Evolutionary conservation across 2,329 filamentous ascomycete genomes (phyloP), one percentile per base, ranked within the genome.

Genomic region (Aulographum hederae): DNA sequence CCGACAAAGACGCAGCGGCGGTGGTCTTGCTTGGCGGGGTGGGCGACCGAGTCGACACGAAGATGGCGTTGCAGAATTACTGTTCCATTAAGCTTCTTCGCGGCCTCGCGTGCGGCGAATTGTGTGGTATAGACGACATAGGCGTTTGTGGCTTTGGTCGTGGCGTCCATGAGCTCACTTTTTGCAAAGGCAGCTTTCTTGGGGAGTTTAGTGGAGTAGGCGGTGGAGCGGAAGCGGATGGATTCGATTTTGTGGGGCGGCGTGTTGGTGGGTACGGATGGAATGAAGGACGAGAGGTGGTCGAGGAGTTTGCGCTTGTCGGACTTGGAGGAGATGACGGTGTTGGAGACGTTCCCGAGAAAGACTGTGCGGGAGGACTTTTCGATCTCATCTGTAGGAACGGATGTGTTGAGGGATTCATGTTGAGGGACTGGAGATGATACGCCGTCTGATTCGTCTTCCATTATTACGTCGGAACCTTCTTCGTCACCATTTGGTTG

Each of bases 131-230:
- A 94, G 30, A 98, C 84, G 18, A 69, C 81, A 49, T 98, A 98
- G 29, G 89, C 89, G 50, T 98, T 94, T 36, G 85, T 84, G 38
- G 79, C 91, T 46, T 80, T 81, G 1, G 86, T 89, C 1, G 91
- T 98, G 14, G 81, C 72, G 37, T 80, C 75, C 76, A 94, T 86
- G 35, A 95, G 63, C 16, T 84, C 75, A 50, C 85, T 84, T 44
- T 81, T 91, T 38, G 86, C 89, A 52, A 73, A 95, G 16, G 89
- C 79, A n/a, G 86, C 89, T 39, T 86, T 80, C 58, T 93, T 94
- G 31, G 89, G 89, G 34, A 94, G 67, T 12, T 73, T 68, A 18
- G 72, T 72, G 4, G 78, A 69, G 52, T 91, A 95, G 2, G 89
- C 79, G 11, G 84, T 81, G 5, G 86, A 95, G 35, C 89, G 80